Evolutionary conservation across 2,329 filamentous ascomycete species (phyloP).

Genomic region (Ambrosiella cleistominuta): DNA sequence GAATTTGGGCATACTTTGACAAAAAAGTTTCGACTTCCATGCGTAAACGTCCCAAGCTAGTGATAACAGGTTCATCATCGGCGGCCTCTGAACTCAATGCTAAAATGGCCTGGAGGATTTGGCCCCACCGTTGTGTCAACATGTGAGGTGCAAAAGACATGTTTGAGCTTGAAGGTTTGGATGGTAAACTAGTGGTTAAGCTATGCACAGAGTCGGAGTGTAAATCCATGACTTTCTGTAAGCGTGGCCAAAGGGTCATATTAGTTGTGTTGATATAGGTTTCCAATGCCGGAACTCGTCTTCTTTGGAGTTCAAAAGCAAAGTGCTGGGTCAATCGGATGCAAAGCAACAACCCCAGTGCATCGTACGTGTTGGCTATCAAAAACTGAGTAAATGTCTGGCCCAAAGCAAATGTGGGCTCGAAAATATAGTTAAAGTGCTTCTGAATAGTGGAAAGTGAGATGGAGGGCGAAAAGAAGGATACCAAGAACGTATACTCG

Average conservation of each 20-base stretch:
- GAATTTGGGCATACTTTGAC: constrained; percentile 45
- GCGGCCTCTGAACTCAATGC: constrained; percentile 74
- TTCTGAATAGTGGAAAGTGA: constrained; percentile 62
- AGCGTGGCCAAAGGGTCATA: constrained; percentile 91
- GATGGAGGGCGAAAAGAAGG: constrained; percentile 69
- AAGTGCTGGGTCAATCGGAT: constrained; percentile 86
- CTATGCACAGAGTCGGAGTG: constrained; percentile 74
- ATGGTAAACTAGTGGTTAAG: constrained; percentile 36
- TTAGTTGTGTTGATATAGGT: constrained; percentile 85
- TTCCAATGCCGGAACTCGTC: constrained; percentile 77
- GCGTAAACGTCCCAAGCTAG: constrained; percentile 59
- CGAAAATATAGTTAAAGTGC: constrained; percentile 76
- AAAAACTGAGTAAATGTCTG: constrained; percentile 60
- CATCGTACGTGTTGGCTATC: constrained; percentile 61
- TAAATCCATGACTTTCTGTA: constrained; percentile 83
- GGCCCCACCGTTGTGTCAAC: constrained; percentile 86
- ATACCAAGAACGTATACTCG: constrained; percentile 83
- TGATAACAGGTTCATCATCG: constrained; percentile 81
- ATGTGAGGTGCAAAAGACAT: constrained; percentile 63
- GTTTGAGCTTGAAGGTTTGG: constrained; percentile 23
- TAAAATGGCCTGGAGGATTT: constrained; percentile 73
- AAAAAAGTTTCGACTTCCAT: constrained; percentile 73
- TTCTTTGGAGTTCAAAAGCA: constrained; percentile 81
- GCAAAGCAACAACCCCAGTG: constrained; percentile 72
- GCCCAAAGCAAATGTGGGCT: constrained; percentile 74